phyloP scores from a whole-genome alignment of 257 asterid genomes.

The Rauvolfia tetraphylla region DNA sequence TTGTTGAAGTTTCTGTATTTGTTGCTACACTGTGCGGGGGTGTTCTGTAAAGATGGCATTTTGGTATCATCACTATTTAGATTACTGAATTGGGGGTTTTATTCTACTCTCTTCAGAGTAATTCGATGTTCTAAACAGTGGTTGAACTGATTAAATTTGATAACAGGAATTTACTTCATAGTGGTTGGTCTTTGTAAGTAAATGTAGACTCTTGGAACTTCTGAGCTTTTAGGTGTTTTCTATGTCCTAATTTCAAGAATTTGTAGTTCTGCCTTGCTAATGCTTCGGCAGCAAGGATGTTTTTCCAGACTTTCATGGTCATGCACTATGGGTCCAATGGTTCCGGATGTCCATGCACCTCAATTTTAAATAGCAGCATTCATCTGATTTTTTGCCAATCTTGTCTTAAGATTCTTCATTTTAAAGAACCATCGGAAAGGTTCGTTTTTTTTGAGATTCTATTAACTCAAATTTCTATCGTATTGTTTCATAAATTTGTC shows the following conservation, averaged over 20 bases:
- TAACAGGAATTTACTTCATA: neutral
- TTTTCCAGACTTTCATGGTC: neutral
- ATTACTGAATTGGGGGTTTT: neutral
- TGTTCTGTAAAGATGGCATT: neutral
- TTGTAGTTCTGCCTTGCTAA: neutral
- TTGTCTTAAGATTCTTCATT: neutral
- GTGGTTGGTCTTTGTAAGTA: slow-evolving; percentile 8
- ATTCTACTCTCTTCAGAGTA: neutral
- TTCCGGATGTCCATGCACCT: neutral
- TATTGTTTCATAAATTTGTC: neutral
- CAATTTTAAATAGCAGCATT: neutral
- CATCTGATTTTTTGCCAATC: neutral
- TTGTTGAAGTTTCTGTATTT: neutral
- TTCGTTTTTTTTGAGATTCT: neutral
- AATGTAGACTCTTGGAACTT: neutral
- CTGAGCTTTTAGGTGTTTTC: neutral
- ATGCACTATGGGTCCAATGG: neutral
- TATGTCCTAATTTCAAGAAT: neutral
- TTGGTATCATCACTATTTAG: neutral
- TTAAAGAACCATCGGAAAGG: neutral
- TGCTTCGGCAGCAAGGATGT: neutral
- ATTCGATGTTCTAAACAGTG: neutral
- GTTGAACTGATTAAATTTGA: neutral
- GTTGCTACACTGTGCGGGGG: neutral
- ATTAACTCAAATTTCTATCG: neutral